A percentile compares a stretch with the other conserved stretches of the same genome.
These are phyloP conservation scores for Ophiostoma fasciatum DNA, from an alignment of 2,329 filamentous ascomycete species.

Conservation along the genomic window DNA sequence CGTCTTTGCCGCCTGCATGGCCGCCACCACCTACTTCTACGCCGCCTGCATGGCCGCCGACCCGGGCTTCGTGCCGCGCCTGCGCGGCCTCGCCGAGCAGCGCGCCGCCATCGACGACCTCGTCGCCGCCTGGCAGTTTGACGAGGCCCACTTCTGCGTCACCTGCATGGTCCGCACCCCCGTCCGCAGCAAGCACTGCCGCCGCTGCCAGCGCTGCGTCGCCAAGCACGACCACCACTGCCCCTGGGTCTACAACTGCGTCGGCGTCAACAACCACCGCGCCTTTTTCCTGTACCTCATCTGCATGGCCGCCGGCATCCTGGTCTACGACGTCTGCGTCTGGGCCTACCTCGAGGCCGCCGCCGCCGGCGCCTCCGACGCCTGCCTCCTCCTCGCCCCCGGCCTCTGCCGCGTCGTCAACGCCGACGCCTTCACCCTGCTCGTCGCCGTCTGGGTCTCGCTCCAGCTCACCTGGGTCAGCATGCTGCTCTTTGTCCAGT, in stretches of 20 bases:
- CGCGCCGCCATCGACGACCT: constrained; percentile 81
- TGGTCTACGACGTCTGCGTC: constrained; percentile 55
- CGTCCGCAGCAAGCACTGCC: constrained; percentile 89
- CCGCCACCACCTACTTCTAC: constrained; percentile 74
- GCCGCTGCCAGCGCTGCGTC: constrained; percentile 78
- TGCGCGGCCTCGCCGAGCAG: constrained; percentile 78
- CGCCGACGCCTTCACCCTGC: constrained; percentile 69
- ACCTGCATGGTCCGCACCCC: constrained; percentile 90
- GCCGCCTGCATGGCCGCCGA: constrained; percentile 72
- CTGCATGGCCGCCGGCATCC: constrained; percentile 58
- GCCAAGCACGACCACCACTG: constrained; percentile 97
- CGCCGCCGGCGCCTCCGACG: constrained; percentile 33
- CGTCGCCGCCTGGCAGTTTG: constrained; percentile 72
- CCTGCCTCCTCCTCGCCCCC: constrained; percentile 65
- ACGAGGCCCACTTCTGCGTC: constrained; percentile 88
- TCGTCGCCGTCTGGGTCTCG: constrained; percentile 63
- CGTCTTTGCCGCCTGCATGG: constrained; percentile 49
- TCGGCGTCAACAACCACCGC: constrained; percentile 89
- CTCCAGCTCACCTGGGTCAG: constrained; percentile 88
- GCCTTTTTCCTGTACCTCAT: constrained; percentile 90
- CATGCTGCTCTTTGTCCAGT: constrained; percentile 92
- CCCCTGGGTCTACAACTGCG: constrained; percentile 94
- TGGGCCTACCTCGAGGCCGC: constrained; percentile 55
- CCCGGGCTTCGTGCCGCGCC: constrained; percentile 84
- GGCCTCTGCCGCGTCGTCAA: constrained; percentile 62